Evolutionary conservation across 1,284 basidiomycete genomes (phyloP), one percentile per base, ranked within the genome.

Genomic region (Earliella scabrosa): DNA sequence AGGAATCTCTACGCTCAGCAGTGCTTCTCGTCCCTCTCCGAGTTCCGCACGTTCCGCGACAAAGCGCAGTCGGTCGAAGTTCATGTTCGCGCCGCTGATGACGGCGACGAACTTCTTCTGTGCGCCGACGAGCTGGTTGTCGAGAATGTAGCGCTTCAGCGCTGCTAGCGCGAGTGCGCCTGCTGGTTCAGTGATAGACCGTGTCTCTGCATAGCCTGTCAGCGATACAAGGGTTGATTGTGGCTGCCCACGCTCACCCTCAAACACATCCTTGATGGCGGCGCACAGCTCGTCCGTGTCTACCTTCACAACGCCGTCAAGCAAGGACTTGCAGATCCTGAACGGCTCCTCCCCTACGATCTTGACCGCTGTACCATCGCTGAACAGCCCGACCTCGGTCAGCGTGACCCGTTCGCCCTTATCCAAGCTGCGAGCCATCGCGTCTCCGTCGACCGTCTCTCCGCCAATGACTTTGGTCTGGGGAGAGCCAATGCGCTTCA

Each of bases 321-420:
- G 74, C 20, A 93, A 77, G 49, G 90, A 79, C 68, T 90, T 80
- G 75, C 96, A 98, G 59, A 99, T 84, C 58, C 97, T 83, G 77
- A 98, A 98, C 2, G 93, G 90, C 71, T 99, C 97, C 71, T 90
- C 92, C 10, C 97, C 97, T 0, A 99, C 95, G 45, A 97, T 84
- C 69, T 93, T 90, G n/a, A 99, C 97, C 1, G 97, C 97, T 1
- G 97, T 99, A n/a, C 97, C 97, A 71, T 99, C 97, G 56, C 91
- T 92, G 72, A 99, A 99, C 2, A 96, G 91, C 5, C 97, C 97
- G 1, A 98, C 96, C 70, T 99, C 97, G 26, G 82, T 74, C 54
- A 99, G 77, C 10, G 88, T 87, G 0, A 97, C 87, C 26, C 96
- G 81, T 64, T 93, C 82, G 7, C 95, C 93, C 53, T 82, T 83